Conservation (phyloP, 345 rosid species). For the Salix suchowensis region DNA sequence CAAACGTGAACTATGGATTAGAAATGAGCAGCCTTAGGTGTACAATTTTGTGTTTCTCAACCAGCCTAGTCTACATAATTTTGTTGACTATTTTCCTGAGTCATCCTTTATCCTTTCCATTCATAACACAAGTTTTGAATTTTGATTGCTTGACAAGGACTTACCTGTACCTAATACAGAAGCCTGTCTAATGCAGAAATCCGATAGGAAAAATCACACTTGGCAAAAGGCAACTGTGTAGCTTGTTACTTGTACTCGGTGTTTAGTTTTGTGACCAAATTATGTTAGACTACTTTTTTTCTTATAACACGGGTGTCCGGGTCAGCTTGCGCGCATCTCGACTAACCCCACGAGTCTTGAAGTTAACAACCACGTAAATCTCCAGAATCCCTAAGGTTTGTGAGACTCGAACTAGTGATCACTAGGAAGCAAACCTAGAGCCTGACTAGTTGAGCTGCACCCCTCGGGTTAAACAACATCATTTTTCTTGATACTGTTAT, state of each 20-base stretch:
- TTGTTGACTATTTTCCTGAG: too few relatives aligned
- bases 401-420: too few relatives aligned
- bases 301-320: too few relatives aligned
- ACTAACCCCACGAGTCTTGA: fast-evolving
- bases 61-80: not conserved
- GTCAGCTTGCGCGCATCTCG: too few relatives aligned
- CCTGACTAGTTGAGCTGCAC: too few relatives aligned
- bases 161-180: not conserved
- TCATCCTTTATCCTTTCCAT: not conserved
- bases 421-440: too few relatives aligned
- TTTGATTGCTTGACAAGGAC: not conserved
- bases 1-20: not conserved
- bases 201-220: not conserved
- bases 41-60: too few relatives aligned
- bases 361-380: too few relatives aligned
- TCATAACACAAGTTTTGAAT: not conserved
- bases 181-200: not conserved
- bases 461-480: too few relatives aligned
- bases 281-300: not conserved
- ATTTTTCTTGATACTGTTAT: not conserved
- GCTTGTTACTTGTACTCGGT: not conserved
- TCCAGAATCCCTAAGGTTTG: too few relatives aligned
- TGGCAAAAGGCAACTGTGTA: not conserved
- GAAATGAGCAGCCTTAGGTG: not conserved
- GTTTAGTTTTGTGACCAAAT: not conserved